These are phyloP conservation scores for Davidsoniella neocaledoniae DNA, from an alignment of 2,329 filamentous ascomycete species.

Conservation along the genomic window DNA sequence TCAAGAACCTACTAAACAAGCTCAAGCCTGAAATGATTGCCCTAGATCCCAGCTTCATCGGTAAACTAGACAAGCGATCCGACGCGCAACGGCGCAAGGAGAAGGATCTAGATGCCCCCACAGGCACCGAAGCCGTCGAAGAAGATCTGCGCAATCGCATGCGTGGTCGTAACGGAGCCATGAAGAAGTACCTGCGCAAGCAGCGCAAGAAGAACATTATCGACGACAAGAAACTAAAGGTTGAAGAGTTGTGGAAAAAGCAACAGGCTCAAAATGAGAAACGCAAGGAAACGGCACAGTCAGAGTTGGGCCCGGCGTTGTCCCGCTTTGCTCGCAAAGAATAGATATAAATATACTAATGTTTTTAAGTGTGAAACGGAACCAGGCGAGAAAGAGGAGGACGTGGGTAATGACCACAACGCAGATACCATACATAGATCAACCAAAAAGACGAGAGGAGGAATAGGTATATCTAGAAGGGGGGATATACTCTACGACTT, in stretches of 20 bases:
- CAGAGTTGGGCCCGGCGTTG: slow-evolving; percentile 70
- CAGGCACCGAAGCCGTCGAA: slow-evolving; percentile 29
- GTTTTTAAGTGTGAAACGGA: too few species aligned
- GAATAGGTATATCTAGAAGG: too few species aligned
- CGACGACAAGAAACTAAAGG: slow-evolving; percentile 79
- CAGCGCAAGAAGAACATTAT: slow-evolving; percentile 86
- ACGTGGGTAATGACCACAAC: too few species aligned
- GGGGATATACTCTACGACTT: too few species aligned
- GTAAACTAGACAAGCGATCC: slow-evolving; percentile 67
- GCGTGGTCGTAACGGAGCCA: slow-evolving; percentile 73
- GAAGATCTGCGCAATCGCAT: slow-evolving; percentile 59
- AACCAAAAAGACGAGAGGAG: too few species aligned
- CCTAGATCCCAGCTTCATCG: slow-evolving; percentile 80
- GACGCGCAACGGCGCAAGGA: slow-evolving; percentile 63
- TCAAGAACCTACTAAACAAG: slow-evolving; percentile 83
- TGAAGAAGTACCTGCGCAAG: slow-evolving; percentile 82
- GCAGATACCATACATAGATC: too few species aligned
- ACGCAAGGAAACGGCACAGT: slow-evolving; percentile 44
- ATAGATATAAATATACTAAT: slow-evolving; percentile 17
- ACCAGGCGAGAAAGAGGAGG: too few species aligned
- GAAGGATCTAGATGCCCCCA: slow-evolving; percentile 59
- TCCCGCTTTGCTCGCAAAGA: slow-evolving; percentile 68
- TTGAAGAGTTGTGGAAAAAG: slow-evolving; percentile 67
- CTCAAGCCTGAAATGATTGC: slow-evolving; percentile 94
- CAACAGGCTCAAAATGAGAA: slow-evolving; percentile 50